phyloP scores from a whole-genome alignment of 2,329 filamentous ascomycete species.

The Metarhizium brunneum region DNA sequence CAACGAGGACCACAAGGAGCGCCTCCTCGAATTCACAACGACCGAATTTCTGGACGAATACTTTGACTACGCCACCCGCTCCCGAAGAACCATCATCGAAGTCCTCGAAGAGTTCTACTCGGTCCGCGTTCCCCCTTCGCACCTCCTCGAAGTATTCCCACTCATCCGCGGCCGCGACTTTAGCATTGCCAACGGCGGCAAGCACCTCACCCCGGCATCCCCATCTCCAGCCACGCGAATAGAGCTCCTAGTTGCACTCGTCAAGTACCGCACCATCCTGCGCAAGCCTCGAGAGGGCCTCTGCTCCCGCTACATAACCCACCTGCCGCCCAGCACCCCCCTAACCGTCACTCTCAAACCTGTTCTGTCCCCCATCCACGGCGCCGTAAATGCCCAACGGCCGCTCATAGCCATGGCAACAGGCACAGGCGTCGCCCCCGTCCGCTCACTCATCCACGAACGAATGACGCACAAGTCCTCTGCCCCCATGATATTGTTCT shows the following conservation, averaged over 20 bases:
- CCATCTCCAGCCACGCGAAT: slow-evolving; percentile 35
- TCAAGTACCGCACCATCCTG: slow-evolving; percentile 84
- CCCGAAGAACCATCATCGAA: slow-evolving; percentile 83
- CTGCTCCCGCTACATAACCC: slow-evolving; percentile 77
- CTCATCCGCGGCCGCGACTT: slow-evolving; percentile 83
- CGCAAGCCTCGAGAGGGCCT: slow-evolving; percentile 77
- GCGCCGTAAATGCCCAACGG: slow-evolving; percentile 24
- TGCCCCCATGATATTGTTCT: slow-evolving; percentile 58
- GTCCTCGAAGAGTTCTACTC: slow-evolving; percentile 83
- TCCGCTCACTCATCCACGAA: slow-evolving; percentile 73
- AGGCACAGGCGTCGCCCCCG: slow-evolving; percentile 79
- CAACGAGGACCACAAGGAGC: slow-evolving; percentile 65
- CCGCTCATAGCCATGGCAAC: slow-evolving; percentile 74
- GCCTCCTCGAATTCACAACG: slow-evolving; percentile 74
- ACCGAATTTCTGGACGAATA: slow-evolving; percentile 80
- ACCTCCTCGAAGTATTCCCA: slow-evolving; percentile 66
- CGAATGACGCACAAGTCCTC: slow-evolving; percentile 31
- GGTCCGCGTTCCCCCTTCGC: slow-evolving; percentile 70
- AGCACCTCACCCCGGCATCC: slow-evolving; percentile 19
- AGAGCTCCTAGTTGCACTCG: slow-evolving; percentile 74
- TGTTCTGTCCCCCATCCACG: slow-evolving; percentile 32
- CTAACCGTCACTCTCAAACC: slow-evolving; percentile 52
- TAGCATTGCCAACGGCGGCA: slow-evolving; percentile 74
- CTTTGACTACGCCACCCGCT: slow-evolving; percentile 90
- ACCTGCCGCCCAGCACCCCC: slow-evolving; percentile 46